A percentile compares a stretch with the other conserved stretches of the same genome.
Evolutionary conservation across 1,284 basidiomycete genomes (phyloP).

Genomic region (Rhodotorula sp.): DNA sequence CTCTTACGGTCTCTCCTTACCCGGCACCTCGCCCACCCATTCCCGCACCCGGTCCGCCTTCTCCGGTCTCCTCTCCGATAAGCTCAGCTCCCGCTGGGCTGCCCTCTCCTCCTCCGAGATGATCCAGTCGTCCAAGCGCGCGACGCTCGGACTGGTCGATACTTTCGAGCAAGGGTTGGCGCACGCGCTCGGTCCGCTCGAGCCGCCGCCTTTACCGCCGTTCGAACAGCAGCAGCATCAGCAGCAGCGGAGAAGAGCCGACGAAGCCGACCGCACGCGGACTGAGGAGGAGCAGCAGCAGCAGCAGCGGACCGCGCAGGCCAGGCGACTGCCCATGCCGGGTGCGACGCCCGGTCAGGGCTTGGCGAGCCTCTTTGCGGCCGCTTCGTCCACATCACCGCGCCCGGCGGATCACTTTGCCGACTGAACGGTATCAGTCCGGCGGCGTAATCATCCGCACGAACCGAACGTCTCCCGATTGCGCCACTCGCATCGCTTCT

Average conservation of each 20-base stretch:
- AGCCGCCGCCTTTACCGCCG: slow-evolving; percentile 18
- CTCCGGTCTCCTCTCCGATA: slow-evolving; percentile 3
- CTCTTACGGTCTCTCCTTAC: neutral
- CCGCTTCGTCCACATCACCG: neutral
- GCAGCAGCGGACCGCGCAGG: too few species aligned
- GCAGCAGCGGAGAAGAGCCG: neutral
- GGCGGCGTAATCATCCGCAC: neutral
- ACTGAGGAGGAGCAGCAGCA: neutral
- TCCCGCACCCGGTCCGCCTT: slow-evolving; percentile 1
- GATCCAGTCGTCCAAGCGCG: slow-evolving; percentile 33
- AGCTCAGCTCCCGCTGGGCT: neutral
- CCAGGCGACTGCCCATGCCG: neutral
- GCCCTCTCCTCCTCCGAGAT: slow-evolving; percentile 28
- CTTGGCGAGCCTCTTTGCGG: neutral
- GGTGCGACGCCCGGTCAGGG: neutral
- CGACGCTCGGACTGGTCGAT: slow-evolving; percentile 40
- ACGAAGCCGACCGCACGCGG: neutral
- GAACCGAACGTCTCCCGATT: too few species aligned
- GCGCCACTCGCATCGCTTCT: too few species aligned
- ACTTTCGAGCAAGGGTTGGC: slow-evolving; percentile 40
- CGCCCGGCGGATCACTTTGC: too few species aligned
- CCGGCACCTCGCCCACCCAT: neutral
- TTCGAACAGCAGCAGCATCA: neutral
- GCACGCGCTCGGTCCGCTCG: slow-evolving; percentile 34
- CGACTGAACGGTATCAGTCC: too few species aligned